Percentiles rank a stretch among this genome's conserved stretches.
Conservation (phyloP, 2,329 filamentous ascomycete species). For the Talaromyces rugulosus region DNA sequence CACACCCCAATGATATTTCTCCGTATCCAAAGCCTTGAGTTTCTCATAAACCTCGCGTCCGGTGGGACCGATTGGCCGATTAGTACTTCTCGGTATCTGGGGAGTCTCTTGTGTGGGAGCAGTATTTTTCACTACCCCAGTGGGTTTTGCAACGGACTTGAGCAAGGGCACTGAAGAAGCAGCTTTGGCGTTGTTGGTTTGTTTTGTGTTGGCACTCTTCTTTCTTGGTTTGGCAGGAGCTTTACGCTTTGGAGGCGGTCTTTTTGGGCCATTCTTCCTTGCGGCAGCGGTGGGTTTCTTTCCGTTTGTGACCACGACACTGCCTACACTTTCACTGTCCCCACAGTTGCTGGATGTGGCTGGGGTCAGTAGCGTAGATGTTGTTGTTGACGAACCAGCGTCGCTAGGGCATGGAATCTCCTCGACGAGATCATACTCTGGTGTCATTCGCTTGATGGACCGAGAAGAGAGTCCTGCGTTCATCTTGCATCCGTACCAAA, state of each 20-base stretch:
- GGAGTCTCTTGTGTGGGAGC: not conserved
- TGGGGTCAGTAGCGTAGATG: not conserved
- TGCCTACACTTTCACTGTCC: not conserved
- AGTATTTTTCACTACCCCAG: not conserved
- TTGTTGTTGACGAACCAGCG: not conserved
- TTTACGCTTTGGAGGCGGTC: not conserved
- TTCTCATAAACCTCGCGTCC: not conserved
- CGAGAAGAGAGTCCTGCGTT: constrained; percentile 13
- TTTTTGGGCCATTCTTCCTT: not conserved
- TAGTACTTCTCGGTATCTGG: not conserved
- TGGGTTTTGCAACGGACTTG: not conserved
- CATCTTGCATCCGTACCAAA: constrained; percentile 19
- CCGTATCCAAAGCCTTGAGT: not conserved
- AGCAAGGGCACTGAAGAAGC: not conserved
- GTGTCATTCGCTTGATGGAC: constrained; percentile 16
- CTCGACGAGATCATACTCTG: constrained; percentile 12
- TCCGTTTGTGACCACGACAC: not conserved
- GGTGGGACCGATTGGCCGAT: not conserved
- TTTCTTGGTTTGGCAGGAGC: not conserved
- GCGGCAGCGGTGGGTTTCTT: not conserved
- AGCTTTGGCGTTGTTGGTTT: not conserved
- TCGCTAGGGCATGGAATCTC: not conserved
- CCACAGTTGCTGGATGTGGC: not conserved
- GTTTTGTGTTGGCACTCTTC: not conserved
- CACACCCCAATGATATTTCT: not conserved